phyloP scores from a whole-genome alignment of 2,329 filamentous ascomycete genomes.

The Alternaria conjuncta region DNA sequence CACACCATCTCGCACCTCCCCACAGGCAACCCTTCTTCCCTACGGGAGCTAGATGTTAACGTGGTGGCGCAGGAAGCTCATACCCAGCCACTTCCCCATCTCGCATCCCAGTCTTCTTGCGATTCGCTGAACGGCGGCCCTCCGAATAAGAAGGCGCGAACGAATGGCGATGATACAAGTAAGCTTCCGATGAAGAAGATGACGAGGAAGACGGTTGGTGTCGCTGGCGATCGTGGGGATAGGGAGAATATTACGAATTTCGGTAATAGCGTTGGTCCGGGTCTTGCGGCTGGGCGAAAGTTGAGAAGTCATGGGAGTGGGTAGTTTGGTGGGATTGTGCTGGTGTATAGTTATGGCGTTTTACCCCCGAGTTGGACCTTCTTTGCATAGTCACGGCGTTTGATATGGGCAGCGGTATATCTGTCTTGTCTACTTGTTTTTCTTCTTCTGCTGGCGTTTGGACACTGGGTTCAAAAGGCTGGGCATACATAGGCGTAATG shows the following conservation, averaged over 20 bases:
- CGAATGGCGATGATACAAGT: conserved; percentile 32
- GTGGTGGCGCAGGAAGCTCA: conserved; percentile 44
- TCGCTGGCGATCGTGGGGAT: conserved; percentile 47
- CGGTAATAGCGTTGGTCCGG: conserved; percentile 49
- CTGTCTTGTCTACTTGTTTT: neutral
- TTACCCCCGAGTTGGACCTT: neutral
- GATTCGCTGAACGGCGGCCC: conserved; percentile 41
- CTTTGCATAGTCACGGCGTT: conserved; percentile 1
- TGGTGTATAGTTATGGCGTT: neutral
- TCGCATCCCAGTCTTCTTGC: conserved; percentile 38
- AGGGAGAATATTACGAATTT: conserved; percentile 52
- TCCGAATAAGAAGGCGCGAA: conserved; percentile 55
- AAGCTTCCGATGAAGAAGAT: conserved; percentile 55
- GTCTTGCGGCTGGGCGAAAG: conserved; percentile 43
- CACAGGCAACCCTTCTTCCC: conserved; percentile 29
- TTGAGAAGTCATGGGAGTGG: conserved; percentile 48
- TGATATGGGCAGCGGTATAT: neutral
- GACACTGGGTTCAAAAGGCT: neutral
- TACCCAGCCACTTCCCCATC: conserved; percentile 37
- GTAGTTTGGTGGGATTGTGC: neutral
- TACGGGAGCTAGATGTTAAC: conserved; percentile 59
- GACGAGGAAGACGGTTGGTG: conserved; percentile 50
- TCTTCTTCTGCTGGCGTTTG: neutral
- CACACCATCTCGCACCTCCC: conserved; percentile 30
- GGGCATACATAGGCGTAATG: neutral